Evolutionary conservation across 1,284 basidiomycete genomes (phyloP), one percentile per base, ranked within the genome.

Genomic region (Ustilago curta): DNA sequence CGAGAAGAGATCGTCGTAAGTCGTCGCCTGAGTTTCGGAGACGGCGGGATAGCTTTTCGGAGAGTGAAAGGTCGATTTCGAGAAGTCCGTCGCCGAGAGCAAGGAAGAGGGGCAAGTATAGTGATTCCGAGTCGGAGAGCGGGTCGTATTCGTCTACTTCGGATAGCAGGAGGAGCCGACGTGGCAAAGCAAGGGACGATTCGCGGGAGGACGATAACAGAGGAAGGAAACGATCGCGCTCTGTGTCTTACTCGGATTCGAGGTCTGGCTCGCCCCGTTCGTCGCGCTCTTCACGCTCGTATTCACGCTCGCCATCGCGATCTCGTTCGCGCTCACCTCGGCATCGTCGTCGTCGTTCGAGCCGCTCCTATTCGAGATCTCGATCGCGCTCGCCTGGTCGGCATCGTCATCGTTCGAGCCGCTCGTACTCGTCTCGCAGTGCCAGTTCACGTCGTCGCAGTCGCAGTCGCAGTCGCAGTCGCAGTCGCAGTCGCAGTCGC

Each of bases 231-330:
- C 55, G 59, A 32, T 53, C 59, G 1, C 50, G 50, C 23, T 64
- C 61, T 3, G 40, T 19, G 3, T 63, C 53, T 16, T 50, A 35
- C 8, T 61, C 59, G 12, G 42, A 42, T 19, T 60, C 57, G 21
- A 23, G 49, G 6, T 53, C 49, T 37, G 35, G 35, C 21, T 43
- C 70, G 16, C 62, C 64, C 8, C 49, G 68, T 70, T 44, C 73
- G 45, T 54, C 67, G 66, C 45, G 60, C 59, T 57, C 64, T 6
- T 62, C 35, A 48, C 31, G 47, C 54, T 43, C 61, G 61, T 37
- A 37, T 37, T 65, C 66, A 16, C 59, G 59, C 29, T 72, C 77
- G n/a, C 54, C 53, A 11, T 79, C 80, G n/a, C 70, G 72, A n/a
- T 73, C 68, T 25, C 76, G 65, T 40, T 67, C 59, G 16, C 72